Percentiles rank a stretch among this genome's conserved stretches.
Evolutionary conservation across 2,329 filamentous ascomycete genomes (phyloP).

Genomic region (Cercospora brassicicola): DNA sequence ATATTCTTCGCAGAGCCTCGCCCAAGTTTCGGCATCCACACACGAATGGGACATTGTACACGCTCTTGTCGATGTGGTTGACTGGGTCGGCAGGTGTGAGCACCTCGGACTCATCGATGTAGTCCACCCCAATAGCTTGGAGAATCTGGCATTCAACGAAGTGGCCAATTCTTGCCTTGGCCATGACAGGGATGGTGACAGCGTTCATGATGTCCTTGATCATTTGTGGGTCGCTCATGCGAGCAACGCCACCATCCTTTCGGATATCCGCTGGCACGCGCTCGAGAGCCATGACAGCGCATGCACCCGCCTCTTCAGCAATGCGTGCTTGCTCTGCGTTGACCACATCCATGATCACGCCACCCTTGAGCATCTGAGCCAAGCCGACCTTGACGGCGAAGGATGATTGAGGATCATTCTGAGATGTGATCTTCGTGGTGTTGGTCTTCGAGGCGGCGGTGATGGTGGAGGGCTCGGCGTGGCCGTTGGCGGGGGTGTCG

Average conservation of each 20-base stretch:
- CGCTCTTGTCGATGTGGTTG: slow-evolving; percentile 87
- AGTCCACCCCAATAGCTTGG: slow-evolving; percentile 91
- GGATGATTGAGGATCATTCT: slow-evolving; percentile 45
- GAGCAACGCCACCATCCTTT: slow-evolving; percentile 84
- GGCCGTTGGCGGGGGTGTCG: slow-evolving; percentile 26
- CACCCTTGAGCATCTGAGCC: slow-evolving; percentile 97
- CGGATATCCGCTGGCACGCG: slow-evolving; percentile 96
- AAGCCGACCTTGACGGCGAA: slow-evolving; percentile 94
- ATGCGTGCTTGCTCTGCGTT: slow-evolving; percentile 89
- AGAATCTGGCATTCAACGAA: slow-evolving; percentile 98
- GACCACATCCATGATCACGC: slow-evolving; percentile 99
- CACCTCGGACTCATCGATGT: slow-evolving; percentile 97
- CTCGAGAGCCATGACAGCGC: slow-evolving; percentile 97
- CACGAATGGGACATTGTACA: slow-evolving; percentile 84
- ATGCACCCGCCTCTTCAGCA: slow-evolving; percentile 93
- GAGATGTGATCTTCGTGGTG: slow-evolving; percentile 24
- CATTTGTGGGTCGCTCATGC: slow-evolving; percentile 94
- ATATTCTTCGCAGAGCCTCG: slow-evolving; percentile 86
- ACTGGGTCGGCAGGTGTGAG: slow-evolving; percentile 88
- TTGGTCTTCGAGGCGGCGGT: slow-evolving; percentile 25
- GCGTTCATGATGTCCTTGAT: slow-evolving; percentile 93
- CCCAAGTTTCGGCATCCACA: slow-evolving; percentile 94
- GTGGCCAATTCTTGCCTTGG: slow-evolving; percentile 95
- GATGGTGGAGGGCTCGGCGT: slow-evolving; percentile 19
- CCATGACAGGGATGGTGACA: slow-evolving; percentile 98